A percentile compares a stretch with the other conserved stretches of the same genome.
Conservation (phyloP, 164 flowering plant genomes). For the Aristolochia fimbriata region DNA sequence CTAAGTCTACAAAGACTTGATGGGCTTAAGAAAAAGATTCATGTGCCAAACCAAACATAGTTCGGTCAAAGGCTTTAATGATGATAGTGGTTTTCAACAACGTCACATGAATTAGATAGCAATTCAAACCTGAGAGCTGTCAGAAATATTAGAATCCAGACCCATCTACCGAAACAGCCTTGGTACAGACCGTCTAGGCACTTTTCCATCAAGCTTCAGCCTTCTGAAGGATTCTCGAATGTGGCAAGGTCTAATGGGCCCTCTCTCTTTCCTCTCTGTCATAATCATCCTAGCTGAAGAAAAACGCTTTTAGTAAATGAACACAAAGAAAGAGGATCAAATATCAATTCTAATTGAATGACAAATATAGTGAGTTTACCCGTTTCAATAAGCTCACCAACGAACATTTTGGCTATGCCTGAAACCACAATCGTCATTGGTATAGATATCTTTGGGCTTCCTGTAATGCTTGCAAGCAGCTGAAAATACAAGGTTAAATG, state of each 20-base stretch:
- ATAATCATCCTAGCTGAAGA: constrained; percentile 24
- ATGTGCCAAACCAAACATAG: too few species aligned
- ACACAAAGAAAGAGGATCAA: too few species aligned
- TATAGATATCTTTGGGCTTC: constrained; percentile 71
- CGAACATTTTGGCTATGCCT: constrained; percentile 95
- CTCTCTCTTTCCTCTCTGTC: constrained; percentile 78
- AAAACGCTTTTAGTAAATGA: too few species aligned
- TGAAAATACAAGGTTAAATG: constrained; percentile 22
- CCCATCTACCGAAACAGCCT: constrained; percentile 48
- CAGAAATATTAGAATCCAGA: constrained; percentile 25
- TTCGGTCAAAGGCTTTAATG: too few species aligned
- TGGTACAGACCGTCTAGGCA: constrained; percentile 70
- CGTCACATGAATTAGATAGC: too few species aligned
- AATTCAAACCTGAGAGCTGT: constrained; percentile 9
- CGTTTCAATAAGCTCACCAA: constrained; percentile 92
- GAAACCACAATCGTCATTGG: constrained; percentile 93
- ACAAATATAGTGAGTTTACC: constrained; percentile 23
- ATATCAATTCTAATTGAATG: too few species aligned
- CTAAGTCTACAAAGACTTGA: too few species aligned
- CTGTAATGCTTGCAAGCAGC: constrained; percentile 74
- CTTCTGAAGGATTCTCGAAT: constrained; percentile 89
- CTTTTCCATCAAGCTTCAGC: constrained; percentile 85
- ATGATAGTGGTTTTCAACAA: too few species aligned
- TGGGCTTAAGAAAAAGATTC: too few species aligned
- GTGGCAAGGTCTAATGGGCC: constrained; percentile 95